Evolutionary conservation across 257 asterid species (phyloP).

Genomic region (Nemophila menziesii): DNA sequence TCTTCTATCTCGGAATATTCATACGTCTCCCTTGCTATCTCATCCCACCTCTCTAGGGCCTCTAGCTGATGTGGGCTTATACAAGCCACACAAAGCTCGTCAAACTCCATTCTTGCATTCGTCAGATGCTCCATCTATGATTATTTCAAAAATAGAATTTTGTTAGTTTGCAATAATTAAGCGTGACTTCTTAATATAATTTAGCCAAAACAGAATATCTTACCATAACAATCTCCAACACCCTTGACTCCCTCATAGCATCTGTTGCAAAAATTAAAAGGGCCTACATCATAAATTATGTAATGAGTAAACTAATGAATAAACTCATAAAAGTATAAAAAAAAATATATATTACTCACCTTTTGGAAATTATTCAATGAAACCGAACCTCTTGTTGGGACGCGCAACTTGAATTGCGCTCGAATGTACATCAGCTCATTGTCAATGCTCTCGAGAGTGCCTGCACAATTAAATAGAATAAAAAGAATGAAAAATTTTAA

Average conservation of each 20-base stretch:
- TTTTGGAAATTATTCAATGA: conserved; percentile 68
- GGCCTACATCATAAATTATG: conserved; percentile 36
- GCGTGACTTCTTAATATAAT: too few species aligned
- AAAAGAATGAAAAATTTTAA: neutral
- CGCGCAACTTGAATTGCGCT: conserved; percentile 61
- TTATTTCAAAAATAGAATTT: conserved; percentile 2
- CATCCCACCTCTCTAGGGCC: conserved; percentile 89
- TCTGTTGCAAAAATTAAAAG: conserved; percentile 67
- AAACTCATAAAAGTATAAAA: neutral
- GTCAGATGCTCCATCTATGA: conserved; percentile 77
- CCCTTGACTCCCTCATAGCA: conserved; percentile 94
- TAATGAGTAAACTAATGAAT: neutral
- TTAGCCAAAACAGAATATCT: too few species aligned
- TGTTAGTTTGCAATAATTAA: neutral
- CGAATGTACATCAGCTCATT: conserved; percentile 61
- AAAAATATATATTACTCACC: conserved; percentile 34
- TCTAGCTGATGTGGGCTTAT: conserved; percentile 75
- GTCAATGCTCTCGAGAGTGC: conserved; percentile 89
- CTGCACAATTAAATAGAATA: conserved; percentile 24
- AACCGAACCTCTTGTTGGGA: conserved; percentile 64
- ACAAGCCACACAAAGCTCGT: conserved; percentile 87
- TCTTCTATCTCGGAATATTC: conserved; percentile 66
- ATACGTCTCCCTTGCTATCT: conserved; percentile 61
- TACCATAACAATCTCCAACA: conserved; percentile 71
- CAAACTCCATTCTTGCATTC: conserved; percentile 60